These are phyloP conservation scores for Carex arenaria DNA, from an alignment of 202 grass and related monocot species.

Conservation along the genomic window DNA sequence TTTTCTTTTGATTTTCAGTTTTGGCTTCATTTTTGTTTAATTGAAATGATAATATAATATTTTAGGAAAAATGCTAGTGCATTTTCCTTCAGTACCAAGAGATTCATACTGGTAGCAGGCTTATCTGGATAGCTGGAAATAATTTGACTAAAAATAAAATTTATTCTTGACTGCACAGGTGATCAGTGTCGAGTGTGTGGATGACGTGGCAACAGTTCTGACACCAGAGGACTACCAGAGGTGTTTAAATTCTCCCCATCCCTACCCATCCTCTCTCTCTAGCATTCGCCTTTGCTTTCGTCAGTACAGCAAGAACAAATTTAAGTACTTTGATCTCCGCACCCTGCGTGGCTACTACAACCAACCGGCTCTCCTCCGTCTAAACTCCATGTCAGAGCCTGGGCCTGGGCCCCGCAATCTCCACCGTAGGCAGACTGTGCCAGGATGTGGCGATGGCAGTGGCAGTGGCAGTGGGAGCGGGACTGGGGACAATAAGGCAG, in stretches of 20 bases:
- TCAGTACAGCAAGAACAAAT: conserved; percentile 92
- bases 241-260: conserved; percentile 37
- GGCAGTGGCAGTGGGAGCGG: not conserved
- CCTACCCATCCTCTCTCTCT: conserved; percentile 39
- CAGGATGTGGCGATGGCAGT: not conserved
- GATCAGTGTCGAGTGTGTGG: conserved; percentile 97
- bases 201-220: conserved; percentile 85
- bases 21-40: not conserved
- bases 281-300: conserved; percentile 83
- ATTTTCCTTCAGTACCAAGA: not conserved
- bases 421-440: conserved; percentile 10
- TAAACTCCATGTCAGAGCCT: conserved; percentile 12
- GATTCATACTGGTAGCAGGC: not conserved
- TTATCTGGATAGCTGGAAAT: not conserved
- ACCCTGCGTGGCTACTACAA: conserved; percentile 85
- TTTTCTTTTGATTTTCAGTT: not conserved
- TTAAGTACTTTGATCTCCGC: conserved; percentile 84
- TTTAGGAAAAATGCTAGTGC: not conserved
- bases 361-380: conserved; percentile 34
- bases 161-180: conserved; percentile 10
- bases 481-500: not conserved
- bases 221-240: conserved; percentile 82
- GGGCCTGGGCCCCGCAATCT: conserved; percentile 10
- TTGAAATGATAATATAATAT: not conserved
- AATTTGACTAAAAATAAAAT: not conserved